Percentiles rank a stretch among this genome's conserved stretches.
These are phyloP conservation scores for Dryas octopetala DNA, from an alignment of 306 rosid species.

Conservation along the genomic window DNA sequence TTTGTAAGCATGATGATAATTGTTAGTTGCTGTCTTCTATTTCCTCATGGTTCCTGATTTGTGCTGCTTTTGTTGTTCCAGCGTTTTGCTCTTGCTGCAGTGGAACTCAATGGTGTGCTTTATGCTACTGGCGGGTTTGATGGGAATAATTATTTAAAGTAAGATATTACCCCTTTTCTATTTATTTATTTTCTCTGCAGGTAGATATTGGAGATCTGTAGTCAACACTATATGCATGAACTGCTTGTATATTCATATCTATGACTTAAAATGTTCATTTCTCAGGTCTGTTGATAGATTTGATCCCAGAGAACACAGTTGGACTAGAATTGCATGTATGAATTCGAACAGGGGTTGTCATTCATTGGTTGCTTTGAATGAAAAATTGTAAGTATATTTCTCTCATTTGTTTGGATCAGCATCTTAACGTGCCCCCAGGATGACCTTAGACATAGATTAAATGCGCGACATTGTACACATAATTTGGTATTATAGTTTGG, in stretches of 20 bases:
- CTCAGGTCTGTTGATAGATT: constrained; percentile 78
- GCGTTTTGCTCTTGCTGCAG: constrained; percentile 53
- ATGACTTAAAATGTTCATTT: constrained; percentile 9
- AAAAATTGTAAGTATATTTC: constrained; percentile 52
- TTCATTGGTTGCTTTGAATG: constrained; percentile 58
- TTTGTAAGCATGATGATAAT: too few relatives aligned
- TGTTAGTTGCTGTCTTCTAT: too few relatives aligned
- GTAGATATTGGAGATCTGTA: background rate
- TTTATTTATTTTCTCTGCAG: constrained; percentile 10
- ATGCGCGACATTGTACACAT: background rate
- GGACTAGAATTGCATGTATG: constrained; percentile 61
- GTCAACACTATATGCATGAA: background rate
- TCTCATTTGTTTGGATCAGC: background rate
- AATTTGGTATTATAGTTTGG: background rate
- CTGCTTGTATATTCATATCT: background rate
- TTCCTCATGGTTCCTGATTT: constrained; percentile 10
- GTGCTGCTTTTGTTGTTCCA: constrained; percentile 35
- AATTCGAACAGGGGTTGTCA: constrained; percentile 42
- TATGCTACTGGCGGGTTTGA: constrained; percentile 61
- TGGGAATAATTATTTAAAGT: constrained; percentile 55
- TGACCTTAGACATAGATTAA: constrained; percentile 10
- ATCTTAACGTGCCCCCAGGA: background rate
- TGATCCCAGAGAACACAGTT: constrained; percentile 79
- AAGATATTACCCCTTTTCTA: constrained; percentile 29
- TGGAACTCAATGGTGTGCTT: constrained; percentile 45